These are phyloP conservation scores for Ceratocystis colombiana DNA, from an alignment of 2,329 filamentous ascomycete species.

Conservation along the genomic window DNA sequence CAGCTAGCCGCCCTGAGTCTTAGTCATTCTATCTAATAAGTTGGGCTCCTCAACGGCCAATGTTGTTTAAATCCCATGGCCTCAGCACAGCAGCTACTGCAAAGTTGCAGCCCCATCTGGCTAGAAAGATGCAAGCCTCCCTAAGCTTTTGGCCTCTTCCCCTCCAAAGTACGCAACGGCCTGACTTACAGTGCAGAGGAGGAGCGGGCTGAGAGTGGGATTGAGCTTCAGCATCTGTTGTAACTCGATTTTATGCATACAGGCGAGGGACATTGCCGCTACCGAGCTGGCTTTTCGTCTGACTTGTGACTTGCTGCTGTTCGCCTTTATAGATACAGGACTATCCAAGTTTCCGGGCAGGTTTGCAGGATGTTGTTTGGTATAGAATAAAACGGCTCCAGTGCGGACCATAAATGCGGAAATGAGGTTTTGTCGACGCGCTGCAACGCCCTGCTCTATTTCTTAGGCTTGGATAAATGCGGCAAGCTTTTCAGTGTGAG, in stretches of 20 bases:
- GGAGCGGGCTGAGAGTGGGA: background rate
- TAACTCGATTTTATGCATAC: slow-evolving; percentile 17
- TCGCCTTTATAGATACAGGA: slow-evolving; percentile 7
- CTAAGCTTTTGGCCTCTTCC: no score
- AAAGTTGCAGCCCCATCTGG: background rate
- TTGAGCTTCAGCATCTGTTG: slow-evolving; percentile 6
- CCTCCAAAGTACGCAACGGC: no score
- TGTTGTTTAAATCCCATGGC: background rate
- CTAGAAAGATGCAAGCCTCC: background rate
- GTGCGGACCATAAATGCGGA: background rate
- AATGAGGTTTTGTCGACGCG: background rate
- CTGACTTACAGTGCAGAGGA: no score
- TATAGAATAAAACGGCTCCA: background rate
- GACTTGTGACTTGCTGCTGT: slow-evolving; percentile 10
- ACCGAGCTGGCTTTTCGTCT: slow-evolving; percentile 2
- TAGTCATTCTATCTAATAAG: background rate
- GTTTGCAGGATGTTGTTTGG: slow-evolving; percentile 1
- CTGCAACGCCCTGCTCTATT: background rate
- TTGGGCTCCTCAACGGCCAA: background rate
- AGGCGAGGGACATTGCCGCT: slow-evolving; percentile 14
- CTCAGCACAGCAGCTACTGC: background rate
- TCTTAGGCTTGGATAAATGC: background rate
- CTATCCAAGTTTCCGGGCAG: background rate
- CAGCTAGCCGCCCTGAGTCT: background rate
- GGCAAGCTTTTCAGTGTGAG: background rate